Base-by-base conservation (phyloP, 345 rosid genomes). In the Camelina laxa region DNA sequence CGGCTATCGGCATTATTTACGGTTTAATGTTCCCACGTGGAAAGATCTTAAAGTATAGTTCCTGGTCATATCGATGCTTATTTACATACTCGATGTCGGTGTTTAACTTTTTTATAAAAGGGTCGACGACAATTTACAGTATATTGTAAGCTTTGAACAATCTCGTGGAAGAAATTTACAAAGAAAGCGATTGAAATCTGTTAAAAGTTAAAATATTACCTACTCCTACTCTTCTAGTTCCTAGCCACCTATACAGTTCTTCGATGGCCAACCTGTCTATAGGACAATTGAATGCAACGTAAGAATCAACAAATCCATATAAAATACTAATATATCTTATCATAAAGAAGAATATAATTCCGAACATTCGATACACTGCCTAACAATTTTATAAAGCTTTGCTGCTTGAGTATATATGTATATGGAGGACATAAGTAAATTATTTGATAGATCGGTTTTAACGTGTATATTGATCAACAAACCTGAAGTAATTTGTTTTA, bases 21-120 rank as follows among this genome's bases (percentile, higher is more conserved):
- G 75, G 61, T 45, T 35, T 55, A 12, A 55, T 76, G 80, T 56
- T 70, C 75, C 60, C 60, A 58, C 70, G 60, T 69, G 70, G 65
- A 39, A 42, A 53, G 9, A 69, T 48, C 20, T 19, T 19, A 27
- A 24, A 24, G 45, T 33, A 60, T n/a, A 31, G 17, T 75, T 67
- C 11, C 20, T 66, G 6, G 44, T 38, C 24, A 60, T 51, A 60
- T 33, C 48, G 33, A 60, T 36, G 60, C 42, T 2, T 36, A 66
- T 11, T 4, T 57, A 22, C 51, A 19, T 38, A 27, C 19, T 27
- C n/a, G 24, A 31, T 53, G 79, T 75, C 74, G 69, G 79, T 61
- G 57, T 49, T 59, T 9, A 51, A 16, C 51, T 1, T 49, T 50
- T 2, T 62, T 33, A 10, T 9, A 58, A 24, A 35, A 33, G 4